phyloP scores from a whole-genome alignment of 805 yeast genomes.

The Saccharomycopsis guyanensis region DNA sequence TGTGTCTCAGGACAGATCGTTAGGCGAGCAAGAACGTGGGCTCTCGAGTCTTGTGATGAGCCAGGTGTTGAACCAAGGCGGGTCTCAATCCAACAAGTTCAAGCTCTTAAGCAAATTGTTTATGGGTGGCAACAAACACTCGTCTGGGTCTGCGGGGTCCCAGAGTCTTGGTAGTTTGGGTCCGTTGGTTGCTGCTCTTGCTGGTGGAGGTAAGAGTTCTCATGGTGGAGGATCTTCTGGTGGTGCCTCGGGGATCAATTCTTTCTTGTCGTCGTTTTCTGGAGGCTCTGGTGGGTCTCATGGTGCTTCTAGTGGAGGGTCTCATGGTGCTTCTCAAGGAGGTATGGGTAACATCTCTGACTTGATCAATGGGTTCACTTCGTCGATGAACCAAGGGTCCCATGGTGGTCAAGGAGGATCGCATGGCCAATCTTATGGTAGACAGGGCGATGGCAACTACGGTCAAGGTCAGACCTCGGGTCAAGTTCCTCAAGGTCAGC shows the following conservation, averaged over 20 bases:
- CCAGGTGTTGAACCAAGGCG: constrained; percentile 8
- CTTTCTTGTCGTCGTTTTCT: not conserved
- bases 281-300: not conserved
- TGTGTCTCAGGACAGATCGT: constrained; percentile 16
- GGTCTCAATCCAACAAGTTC: constrained; percentile 15
- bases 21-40: constrained; percentile 19
- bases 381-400: not conserved
- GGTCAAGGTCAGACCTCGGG: constrained; percentile 1
- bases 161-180: constrained; percentile 18
- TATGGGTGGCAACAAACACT: constrained; percentile 3
- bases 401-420: not conserved
- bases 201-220: constrained; percentile 6
- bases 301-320: constrained; percentile 1
- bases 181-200: constrained; percentile 17
- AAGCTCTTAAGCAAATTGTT: constrained; percentile 12
- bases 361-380: constrained; percentile 13
- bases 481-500: not conserved
- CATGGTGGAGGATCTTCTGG: not conserved
- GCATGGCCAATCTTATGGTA: constrained; percentile 1
- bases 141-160: constrained; percentile 11
- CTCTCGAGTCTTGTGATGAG: constrained; percentile 7
- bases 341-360: constrained; percentile 9
- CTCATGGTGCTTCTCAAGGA: constrained; percentile 5
- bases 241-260: not conserved
- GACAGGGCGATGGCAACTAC: not conserved